These are phyloP conservation scores for Collybiopsis luxurians DNA, from an alignment of 768 basidiomycete species.

Conservation along the genomic window DNA sequence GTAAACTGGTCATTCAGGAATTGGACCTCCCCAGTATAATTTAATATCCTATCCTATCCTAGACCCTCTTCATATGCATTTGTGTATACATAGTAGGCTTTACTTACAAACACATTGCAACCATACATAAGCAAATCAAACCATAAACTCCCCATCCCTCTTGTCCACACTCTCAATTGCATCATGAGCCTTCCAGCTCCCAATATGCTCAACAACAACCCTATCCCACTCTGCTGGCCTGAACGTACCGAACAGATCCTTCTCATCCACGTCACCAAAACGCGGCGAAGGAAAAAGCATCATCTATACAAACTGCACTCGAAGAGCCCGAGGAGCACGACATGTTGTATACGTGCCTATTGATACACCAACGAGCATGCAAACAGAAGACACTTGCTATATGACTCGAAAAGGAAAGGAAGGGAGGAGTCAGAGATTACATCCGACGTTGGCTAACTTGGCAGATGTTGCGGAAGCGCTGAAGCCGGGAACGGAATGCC, in stretches of 20 bases:
- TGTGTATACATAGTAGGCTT: too few relatives aligned
- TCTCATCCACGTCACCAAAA: slow-evolving; percentile 19
- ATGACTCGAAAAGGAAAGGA: background rate
- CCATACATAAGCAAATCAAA: too few relatives aligned
- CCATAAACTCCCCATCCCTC: too few relatives aligned
- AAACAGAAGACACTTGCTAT: background rate
- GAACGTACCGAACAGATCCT: slow-evolving; percentile 20
- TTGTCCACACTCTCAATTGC: too few relatives aligned
- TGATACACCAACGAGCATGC: background rate
- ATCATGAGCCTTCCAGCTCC: too few relatives aligned
- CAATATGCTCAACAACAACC: too few relatives aligned
- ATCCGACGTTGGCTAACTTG: slow-evolving; percentile 20
- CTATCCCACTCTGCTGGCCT: too few relatives aligned
- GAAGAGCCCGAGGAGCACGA: slow-evolving; percentile 23
- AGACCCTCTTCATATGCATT: too few relatives aligned
- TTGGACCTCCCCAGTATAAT: too few relatives aligned
- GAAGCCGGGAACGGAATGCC: slow-evolving; percentile 28
- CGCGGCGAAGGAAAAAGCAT: slow-evolving; percentile 22
- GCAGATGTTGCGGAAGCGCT: slow-evolving; percentile 17
- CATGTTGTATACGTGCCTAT: slow-evolving; percentile 23
- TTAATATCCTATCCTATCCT: too few relatives aligned
- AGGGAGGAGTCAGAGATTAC: slow-evolving; percentile 10
- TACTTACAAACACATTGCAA: too few relatives aligned
- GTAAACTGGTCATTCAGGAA: too few relatives aligned
- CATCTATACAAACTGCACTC: slow-evolving; percentile 19